phyloP scores from a whole-genome alignment of 495 filamentous ascomycete species.

The Penicillium chermesinum region DNA sequence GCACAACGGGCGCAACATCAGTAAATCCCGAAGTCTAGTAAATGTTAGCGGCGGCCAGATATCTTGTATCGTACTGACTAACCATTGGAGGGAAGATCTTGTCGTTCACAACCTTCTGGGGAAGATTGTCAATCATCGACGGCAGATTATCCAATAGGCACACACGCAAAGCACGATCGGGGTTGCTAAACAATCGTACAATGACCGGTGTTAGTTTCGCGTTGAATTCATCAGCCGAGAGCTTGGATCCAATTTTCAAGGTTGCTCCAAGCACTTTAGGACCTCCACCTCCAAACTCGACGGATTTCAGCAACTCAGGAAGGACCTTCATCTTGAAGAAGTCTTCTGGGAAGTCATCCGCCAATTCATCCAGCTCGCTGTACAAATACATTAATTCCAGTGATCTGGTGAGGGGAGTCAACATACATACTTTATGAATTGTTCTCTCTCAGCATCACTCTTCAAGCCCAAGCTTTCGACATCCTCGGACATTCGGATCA shows the following conservation, averaged over 20 bases:
- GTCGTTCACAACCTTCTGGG: conserved; percentile 88
- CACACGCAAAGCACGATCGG: conserved; percentile 87
- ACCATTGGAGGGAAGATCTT: conserved; percentile 96
- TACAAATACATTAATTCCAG: not conserved
- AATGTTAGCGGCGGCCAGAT: not conserved
- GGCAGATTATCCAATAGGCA: conserved; percentile 87
- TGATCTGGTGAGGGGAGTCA: too few species aligned
- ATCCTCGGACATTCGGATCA: conserved; percentile 87
- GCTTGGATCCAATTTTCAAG: conserved; percentile 81
- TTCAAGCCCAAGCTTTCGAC: conserved; percentile 91
- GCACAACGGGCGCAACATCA: conserved; percentile 81
- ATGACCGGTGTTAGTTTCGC: conserved; percentile 77
- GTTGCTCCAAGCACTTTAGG: conserved; percentile 85
- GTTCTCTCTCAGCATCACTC: conserved; percentile 73
- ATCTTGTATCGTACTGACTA: conserved; percentile 7
- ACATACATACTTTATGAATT: conserved; percentile 68
- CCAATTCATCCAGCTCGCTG: conserved; percentile 78
- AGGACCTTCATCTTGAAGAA: conserved; percentile 97
- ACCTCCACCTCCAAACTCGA: conserved; percentile 95
- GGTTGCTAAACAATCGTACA: conserved; percentile 81
- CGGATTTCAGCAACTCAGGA: conserved; percentile 91
- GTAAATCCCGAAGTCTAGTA: conserved; percentile 80
- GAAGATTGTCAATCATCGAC: conserved; percentile 82
- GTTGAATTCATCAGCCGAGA: conserved; percentile 88
- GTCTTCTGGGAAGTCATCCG: conserved; percentile 92